Base-by-base conservation (phyloP, 768 basidiomycete species). In the Hemileccinum rubropunctum region DNA sequence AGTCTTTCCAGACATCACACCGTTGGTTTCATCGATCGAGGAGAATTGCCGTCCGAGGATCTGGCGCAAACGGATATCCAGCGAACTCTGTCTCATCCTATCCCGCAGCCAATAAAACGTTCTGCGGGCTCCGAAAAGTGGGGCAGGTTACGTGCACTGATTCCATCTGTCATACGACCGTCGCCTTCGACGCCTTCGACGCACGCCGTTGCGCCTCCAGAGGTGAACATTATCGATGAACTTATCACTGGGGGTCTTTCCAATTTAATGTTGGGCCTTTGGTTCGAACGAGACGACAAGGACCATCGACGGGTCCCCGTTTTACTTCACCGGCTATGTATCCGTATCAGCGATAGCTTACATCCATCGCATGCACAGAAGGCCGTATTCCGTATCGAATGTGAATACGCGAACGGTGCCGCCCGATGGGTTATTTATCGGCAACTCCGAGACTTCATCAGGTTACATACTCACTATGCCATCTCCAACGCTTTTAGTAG, bases 361-460 rank as follows among this genome's bases (percentile, higher is more conserved):
- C 84, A 93, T 69, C 89, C 91, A 5, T 72, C 89, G 55, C 82
- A 91, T 54, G 77, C 81, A 18, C 72, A 81, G 39, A 88, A 88
- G 62, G 82, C 89, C 5, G 83, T 91, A 2, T 95, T 95, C 65
- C 82, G 91, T 14, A 92, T 95, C 57, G 92, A 95, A 68, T 98
- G 94, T 65, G 91, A 97, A 68, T 98, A 99, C 66, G 95, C 92
- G 0, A 94, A 95, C 56, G 92, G 92, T 18, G 85, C 86, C 12
- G 83, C 79, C 62, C 76, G 93, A 66, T 99, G 97, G 95, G 95
- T 97, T 26, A 78, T 92, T n/a, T 93, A 93, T 68, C 85, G 95
- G 45, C 86, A 95, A 69, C 76, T 97, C 47, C 84, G 91, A 53
- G 95, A 98, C 66, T 97, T 99, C 62, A 47, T 95, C 40, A 87